Percentiles rank a stretch among this genome's conserved stretches.
Evolutionary conservation across 495 filamentous ascomycete genomes (phyloP).

Genomic region (Penicillium verhagenii): DNA sequence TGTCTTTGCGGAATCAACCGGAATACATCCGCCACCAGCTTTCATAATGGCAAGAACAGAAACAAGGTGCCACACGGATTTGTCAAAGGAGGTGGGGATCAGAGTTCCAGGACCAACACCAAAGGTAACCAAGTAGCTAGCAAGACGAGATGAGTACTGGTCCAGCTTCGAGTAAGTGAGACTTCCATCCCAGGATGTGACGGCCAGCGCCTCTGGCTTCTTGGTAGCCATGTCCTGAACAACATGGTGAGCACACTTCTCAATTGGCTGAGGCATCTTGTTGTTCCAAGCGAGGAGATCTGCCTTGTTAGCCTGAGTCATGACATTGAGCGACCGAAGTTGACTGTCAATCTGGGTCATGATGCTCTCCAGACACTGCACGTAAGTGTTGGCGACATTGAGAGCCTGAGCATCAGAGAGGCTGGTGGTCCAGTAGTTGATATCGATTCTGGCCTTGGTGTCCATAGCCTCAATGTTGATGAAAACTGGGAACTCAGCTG

Average conservation of each 20-base stretch:
- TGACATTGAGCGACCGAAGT: slow-evolving; percentile 35
- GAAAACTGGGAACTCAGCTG: slow-evolving; percentile 55
- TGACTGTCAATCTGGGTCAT: slow-evolving; percentile 27
- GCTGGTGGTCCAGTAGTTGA: slow-evolving; percentile 58
- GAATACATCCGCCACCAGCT: slow-evolving; percentile 45
- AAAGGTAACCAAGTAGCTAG: slow-evolving; percentile 39
- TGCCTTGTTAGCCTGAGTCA: slow-evolving; percentile 37
- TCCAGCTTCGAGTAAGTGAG: slow-evolving; percentile 53
- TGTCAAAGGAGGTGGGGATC: slow-evolving; percentile 40
- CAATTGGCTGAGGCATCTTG: slow-evolving; percentile 30
- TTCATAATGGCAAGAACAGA: slow-evolving; percentile 44
- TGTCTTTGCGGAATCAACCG: slow-evolving; percentile 25
- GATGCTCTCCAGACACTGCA: slow-evolving; percentile 45
- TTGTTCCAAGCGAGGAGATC: slow-evolving; percentile 48
- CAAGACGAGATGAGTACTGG: slow-evolving; percentile 43
- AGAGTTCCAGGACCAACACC: slow-evolving; percentile 38
- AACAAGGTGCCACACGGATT: slow-evolving; percentile 41
- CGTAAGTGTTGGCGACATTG: slow-evolving; percentile 51
- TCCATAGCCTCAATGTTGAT: slow-evolving; percentile 54
- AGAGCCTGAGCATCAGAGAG: slow-evolving; percentile 49
- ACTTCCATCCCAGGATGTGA: slow-evolving; percentile 49
- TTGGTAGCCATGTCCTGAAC: slow-evolving; percentile 38
- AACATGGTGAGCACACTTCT: slow-evolving; percentile 44
- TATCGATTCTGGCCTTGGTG: slow-evolving; percentile 43
- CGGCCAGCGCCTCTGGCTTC: slow-evolving; percentile 37